These are phyloP conservation scores for Cyathus striatus DNA, from an alignment of 768 basidiomycete genomes.

Conservation along the genomic window DNA sequence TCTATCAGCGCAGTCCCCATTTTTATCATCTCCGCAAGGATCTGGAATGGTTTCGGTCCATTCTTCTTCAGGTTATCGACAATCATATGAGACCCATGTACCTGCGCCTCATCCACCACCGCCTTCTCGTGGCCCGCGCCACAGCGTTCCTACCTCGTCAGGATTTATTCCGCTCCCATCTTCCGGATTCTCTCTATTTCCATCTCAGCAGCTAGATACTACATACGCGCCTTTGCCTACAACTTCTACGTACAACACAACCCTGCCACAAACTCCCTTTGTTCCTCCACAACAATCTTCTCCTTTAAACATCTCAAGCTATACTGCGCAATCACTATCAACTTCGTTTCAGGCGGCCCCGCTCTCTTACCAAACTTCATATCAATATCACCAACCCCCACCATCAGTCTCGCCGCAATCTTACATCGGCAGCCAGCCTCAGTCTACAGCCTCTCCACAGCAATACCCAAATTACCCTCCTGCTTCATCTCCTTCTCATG, in stretches of 20 bases:
- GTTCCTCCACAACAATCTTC: constrained; percentile 20
- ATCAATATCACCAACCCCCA: too few species aligned
- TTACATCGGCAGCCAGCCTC: too few species aligned
- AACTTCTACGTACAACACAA: constrained; percentile 24
- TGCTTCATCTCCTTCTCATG: constrained; percentile 29
- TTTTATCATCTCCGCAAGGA: too few species aligned
- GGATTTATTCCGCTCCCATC: constrained; percentile 59
- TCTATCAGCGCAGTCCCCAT: too few species aligned
- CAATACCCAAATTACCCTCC: constrained; percentile 23
- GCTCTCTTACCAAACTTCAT: too few species aligned
- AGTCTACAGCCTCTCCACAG: constrained; percentile 27
- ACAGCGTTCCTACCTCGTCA: constrained; percentile 66
- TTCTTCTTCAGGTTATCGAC: constrained; percentile 33
- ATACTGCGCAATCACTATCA: too few species aligned
- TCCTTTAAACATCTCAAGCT: too few species aligned
- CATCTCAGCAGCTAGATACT: constrained; percentile 30
- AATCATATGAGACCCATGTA: constrained; percentile 28
- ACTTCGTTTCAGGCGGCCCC: too few species aligned
- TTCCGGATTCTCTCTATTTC: constrained; percentile 27
- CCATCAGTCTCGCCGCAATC: too few species aligned
- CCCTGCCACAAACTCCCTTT: constrained; percentile 18
- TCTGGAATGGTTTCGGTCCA: too few species aligned
- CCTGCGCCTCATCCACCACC: constrained; percentile 28
- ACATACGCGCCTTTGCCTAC: constrained; percentile 30
- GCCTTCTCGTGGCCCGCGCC: constrained; percentile 49